phyloP scores from a whole-genome alignment of 352 stramenopile genomes.

The Pseudoperonospora humuli region DNA sequence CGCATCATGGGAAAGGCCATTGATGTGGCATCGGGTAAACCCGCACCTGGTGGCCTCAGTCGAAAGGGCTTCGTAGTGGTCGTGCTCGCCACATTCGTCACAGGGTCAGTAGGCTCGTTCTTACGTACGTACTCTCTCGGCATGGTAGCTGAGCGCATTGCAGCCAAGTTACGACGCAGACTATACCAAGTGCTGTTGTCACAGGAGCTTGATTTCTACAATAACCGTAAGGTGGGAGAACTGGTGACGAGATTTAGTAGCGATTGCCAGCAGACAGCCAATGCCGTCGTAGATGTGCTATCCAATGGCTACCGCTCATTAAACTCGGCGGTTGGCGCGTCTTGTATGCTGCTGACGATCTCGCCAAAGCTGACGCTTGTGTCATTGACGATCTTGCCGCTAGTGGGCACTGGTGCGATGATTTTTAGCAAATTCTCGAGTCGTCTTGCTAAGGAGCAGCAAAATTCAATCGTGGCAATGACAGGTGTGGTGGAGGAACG shows the following conservation, averaged over 20 bases:
- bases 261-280: slow-evolving; percentile 86
- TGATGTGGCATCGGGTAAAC: slow-evolving; percentile 72
- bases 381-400: slow-evolving; percentile 73
- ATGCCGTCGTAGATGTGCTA: slow-evolving; percentile 81
- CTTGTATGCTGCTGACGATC: slow-evolving; percentile 83
- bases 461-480: slow-evolving; percentile 72
- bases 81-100: slow-evolving; percentile 79
- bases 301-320: slow-evolving; percentile 83
- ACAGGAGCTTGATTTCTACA: slow-evolving; percentile 83
- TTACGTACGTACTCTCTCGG: slow-evolving; percentile 84
- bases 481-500: slow-evolving; percentile 79
- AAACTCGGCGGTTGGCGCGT: slow-evolving; percentile 84
- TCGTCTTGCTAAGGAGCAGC: slow-evolving; percentile 60
- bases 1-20: slow-evolving; percentile 86
- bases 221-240: slow-evolving; percentile 75
- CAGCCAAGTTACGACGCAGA: slow-evolving; percentile 60
- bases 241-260: slow-evolving; percentile 78
- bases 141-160: slow-evolving; percentile 83
- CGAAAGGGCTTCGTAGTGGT: slow-evolving; percentile 82
- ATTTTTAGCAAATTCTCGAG: slow-evolving; percentile 82
- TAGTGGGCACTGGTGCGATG: slow-evolving; percentile 73
- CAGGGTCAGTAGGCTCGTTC: slow-evolving; percentile 80
- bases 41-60: slow-evolving; percentile 57
- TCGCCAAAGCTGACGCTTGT: slow-evolving; percentile 87
- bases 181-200: slow-evolving; percentile 71